Conservation (phyloP, 2,329 filamentous ascomycete genomes). For the Ciborinia camelliae region DNA sequence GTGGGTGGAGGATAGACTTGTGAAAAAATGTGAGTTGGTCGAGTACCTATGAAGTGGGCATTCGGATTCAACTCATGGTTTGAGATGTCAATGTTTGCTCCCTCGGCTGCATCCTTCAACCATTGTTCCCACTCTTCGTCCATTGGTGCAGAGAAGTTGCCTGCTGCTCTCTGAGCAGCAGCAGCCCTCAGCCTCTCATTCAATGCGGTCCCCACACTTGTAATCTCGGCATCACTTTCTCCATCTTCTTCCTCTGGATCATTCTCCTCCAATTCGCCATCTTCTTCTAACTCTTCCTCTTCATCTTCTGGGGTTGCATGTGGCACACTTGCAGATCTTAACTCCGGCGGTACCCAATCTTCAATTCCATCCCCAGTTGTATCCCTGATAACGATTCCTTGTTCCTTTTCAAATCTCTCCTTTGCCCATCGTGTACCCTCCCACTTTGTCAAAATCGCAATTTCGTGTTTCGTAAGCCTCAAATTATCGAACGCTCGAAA, state of each 20-base stretch:
- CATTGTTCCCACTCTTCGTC: slow-evolving; percentile 74
- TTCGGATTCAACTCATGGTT: slow-evolving; percentile 36
- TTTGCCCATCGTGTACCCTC: slow-evolving; percentile 82
- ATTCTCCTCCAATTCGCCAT: slow-evolving; percentile 34
- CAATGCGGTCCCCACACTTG: slow-evolving; percentile 58
- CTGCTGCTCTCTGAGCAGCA: slow-evolving; percentile 59
- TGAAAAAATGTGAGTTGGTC: slow-evolving; percentile 33
- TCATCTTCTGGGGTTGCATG: slow-evolving; percentile 27
- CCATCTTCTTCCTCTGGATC: slow-evolving; percentile 43
- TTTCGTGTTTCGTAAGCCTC: slow-evolving; percentile 65
- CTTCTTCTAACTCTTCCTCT: slow-evolving; percentile 40
- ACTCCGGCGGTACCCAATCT: slow-evolving; percentile 54
- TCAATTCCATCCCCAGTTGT: slow-evolving; percentile 67
- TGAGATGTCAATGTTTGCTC: slow-evolving; percentile 52
- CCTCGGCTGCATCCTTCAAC: slow-evolving; percentile 67
- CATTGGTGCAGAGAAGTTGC: slow-evolving; percentile 55
- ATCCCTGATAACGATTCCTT: slow-evolving; percentile 65
- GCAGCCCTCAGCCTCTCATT: slow-evolving; percentile 64
- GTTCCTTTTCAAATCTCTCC: slow-evolving; percentile 73
- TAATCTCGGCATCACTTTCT: slow-evolving; percentile 52
- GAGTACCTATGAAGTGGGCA: slow-evolving; percentile 38
- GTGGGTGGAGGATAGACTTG: not conserved
- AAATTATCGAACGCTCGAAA: slow-evolving; percentile 73
- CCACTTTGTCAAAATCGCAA: slow-evolving; percentile 72
- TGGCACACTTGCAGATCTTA: slow-evolving; percentile 25